These are phyloP conservation scores for Raffaelea arxii DNA, from an alignment of 2,329 filamentous ascomycete genomes.

Conservation along the genomic window DNA sequence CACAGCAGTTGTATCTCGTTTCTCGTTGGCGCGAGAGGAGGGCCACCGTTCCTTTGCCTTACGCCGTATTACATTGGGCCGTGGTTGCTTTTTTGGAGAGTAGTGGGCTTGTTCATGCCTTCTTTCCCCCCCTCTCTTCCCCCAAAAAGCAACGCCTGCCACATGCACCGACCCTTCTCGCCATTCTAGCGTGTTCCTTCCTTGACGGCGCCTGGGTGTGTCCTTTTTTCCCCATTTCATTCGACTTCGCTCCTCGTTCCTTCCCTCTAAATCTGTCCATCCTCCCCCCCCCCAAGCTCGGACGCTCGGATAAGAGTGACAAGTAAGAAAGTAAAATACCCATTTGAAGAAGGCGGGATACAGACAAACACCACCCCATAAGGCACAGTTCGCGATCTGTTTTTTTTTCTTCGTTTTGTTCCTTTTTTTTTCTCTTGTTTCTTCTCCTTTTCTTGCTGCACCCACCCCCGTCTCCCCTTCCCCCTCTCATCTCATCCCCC, in stretches of 20 bases:
- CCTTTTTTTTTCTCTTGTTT: background rate
- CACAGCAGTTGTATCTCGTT: background rate
- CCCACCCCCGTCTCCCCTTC: background rate
- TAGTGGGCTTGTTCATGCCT: no score
- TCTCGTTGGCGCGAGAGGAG: background rate
- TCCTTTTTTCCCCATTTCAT: background rate
- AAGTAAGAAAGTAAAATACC: background rate
- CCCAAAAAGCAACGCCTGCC: no score
- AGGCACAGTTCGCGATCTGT: background rate
- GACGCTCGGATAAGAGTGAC: background rate
- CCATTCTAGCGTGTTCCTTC: background rate
- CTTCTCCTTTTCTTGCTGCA: background rate
- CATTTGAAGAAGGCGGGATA: background rate
- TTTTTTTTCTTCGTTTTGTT: background rate
- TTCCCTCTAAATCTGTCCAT: background rate
- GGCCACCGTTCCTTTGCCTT: no score
- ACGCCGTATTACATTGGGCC: no score
- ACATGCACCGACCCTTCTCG: background rate
- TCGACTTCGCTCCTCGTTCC: background rate
- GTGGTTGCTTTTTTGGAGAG: no score
- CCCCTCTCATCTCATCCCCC: background rate
- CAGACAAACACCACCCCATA: background rate
- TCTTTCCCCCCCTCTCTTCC: no score
- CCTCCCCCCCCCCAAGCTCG: conserved; percentile 2
- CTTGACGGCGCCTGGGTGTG: no score